These are phyloP conservation scores for Pseudogymnoascus sp. DNA, from an alignment of 2,329 filamentous ascomycete genomes.

Conservation along the genomic window DNA sequence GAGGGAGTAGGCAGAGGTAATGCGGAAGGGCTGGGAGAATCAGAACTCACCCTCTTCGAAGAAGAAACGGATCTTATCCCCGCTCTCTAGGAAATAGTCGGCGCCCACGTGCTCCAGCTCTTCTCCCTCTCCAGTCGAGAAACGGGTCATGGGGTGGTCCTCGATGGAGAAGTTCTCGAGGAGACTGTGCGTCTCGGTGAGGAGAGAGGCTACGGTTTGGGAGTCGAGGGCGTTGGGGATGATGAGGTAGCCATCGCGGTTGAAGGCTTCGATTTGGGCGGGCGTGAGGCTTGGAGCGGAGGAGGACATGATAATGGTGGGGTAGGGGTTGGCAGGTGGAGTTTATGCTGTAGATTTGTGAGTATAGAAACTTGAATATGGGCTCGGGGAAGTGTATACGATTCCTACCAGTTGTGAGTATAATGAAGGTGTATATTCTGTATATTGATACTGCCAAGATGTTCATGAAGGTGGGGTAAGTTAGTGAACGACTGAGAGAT, in stretches of 20 bases:
- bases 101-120: conserved; percentile 87
- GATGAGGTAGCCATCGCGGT: conserved; percentile 82
- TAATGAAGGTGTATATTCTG: not conserved
- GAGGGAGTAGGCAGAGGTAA: not conserved
- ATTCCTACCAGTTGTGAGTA: not conserved
- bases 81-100: conserved; percentile 84
- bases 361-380: not conserved
- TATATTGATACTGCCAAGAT: not conserved
- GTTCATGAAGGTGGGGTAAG: not conserved
- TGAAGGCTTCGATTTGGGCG: conserved; percentile 65
- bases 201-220: conserved; percentile 58
- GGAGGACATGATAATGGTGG: not conserved
- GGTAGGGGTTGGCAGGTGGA: not conserved
- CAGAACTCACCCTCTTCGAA: conserved; percentile 65
- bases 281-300: conserved; percentile 53
- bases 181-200: conserved; percentile 67
- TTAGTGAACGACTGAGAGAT: not conserved
- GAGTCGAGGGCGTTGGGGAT: conserved; percentile 69
- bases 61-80: conserved; percentile 93
- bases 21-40: not conserved
- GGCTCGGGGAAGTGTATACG: not conserved
- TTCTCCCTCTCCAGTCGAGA: conserved; percentile 73
- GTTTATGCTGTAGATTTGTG: not conserved
- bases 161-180: conserved; percentile 71
- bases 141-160: conserved; percentile 86